Base-by-base conservation (phyloP, 352 stramenopile species). In the Bremia lactucae region DNA sequence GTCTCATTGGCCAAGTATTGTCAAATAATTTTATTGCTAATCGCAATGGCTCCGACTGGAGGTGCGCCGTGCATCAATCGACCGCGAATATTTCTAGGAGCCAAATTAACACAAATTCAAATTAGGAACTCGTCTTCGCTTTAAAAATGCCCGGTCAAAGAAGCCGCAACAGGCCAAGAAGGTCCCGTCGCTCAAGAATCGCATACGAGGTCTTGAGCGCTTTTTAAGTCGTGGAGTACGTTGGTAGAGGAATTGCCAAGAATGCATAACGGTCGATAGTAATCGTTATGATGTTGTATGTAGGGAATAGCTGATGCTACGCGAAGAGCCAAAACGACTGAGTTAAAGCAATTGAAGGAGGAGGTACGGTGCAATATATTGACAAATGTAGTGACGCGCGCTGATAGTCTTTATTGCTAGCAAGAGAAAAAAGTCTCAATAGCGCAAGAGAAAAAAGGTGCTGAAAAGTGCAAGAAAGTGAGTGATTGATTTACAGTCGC, bases 381-480 rank as follows among this genome's bases (percentile, higher is more conserved):
- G 4, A 16, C 6, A 20, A 2, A 6, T 7, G 0, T 14, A 8
- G 0, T 13, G 22, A 18, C 9, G 16, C 13, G 24, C 11, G 38
- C 2, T 21, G 7, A 46, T 16, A 16, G 35, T 4, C 33, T 43
- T 14, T 14, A 19, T 8, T 14, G 15, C 23, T 38, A 81, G 69
- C 44, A 72, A 18, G 45, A 62, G 31, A 49, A 66, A 33, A 85
- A 83, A 28, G 47, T 64, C 2, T 56, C 70, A 37, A 47, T 76
- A 11, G 58, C 66, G 14, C 36, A 67, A 42, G 62, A 87, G 31
- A 89, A 87, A 57, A 70, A 80, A 38, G 84, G 72, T 42, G 68
- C 56, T 2, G 77, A 86, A 34, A 89, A 86, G 41, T 86, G 81
- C 70, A 89, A 89, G 46, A 78, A 74, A 55, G 75, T 86, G 29